These are phyloP conservation scores for Mikania micrantha DNA, from an alignment of 129 eudicot species.

Conservation along the genomic window DNA sequence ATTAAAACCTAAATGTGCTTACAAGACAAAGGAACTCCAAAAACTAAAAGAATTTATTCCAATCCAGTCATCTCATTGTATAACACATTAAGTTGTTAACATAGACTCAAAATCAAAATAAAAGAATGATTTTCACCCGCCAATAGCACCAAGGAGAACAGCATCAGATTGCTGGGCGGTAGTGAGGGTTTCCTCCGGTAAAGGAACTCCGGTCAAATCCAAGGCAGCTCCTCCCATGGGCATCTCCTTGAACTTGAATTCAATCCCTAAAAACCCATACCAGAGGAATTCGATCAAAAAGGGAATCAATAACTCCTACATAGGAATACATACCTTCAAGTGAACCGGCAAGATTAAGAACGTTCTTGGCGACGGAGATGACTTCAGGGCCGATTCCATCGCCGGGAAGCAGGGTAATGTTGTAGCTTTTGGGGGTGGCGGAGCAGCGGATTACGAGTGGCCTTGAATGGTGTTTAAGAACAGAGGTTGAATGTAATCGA, in stretches of 20 bases:
- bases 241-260: slow-evolving; percentile 75
- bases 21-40: too few relatives aligned
- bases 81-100: neutral
- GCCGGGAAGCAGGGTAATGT: slow-evolving; percentile 88
- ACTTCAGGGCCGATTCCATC: slow-evolving; percentile 99
- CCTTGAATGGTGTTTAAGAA: slow-evolving; percentile 20
- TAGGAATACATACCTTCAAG: slow-evolving; percentile 42
- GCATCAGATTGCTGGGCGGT: slow-evolving; percentile 84
- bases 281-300: too few relatives aligned
- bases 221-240: slow-evolving; percentile 91
- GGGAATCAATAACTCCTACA: too few relatives aligned
- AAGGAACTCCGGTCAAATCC: slow-evolving; percentile 87
- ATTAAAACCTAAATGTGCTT: neutral
- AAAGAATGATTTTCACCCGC: slow-evolving; percentile 51
- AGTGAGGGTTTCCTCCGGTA: slow-evolving; percentile 88
- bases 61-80: too few relatives aligned
- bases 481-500: neutral
- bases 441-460: slow-evolving; percentile 44
- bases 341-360: slow-evolving; percentile 60
- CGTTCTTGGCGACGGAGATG: slow-evolving; percentile 73
- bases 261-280: slow-evolving; percentile 43
- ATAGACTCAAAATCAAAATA: neutral
- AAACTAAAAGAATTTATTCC: too few relatives aligned
- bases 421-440: slow-evolving; percentile 53
- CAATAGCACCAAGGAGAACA: slow-evolving; percentile 95